Conservation (phyloP, 306 rosid genomes). For the Acacia melanoxylon region DNA sequence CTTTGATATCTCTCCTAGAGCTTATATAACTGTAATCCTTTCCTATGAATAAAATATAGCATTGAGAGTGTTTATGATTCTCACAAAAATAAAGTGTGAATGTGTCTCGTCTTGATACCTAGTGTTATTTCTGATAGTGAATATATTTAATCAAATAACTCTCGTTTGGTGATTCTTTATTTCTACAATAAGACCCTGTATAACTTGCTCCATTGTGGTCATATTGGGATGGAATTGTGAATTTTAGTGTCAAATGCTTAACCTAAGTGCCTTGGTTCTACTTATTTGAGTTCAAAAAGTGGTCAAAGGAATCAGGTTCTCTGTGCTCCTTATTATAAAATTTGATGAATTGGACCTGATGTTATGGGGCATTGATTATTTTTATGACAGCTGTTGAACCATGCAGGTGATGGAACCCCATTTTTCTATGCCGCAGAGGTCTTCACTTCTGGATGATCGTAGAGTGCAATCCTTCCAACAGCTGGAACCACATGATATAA, state of each 20-base stretch:
- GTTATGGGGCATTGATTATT: slow-evolving; percentile 1
- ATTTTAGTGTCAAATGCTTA: slow-evolving; percentile 2
- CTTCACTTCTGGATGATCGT: slow-evolving; percentile 37
- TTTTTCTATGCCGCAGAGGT: slow-evolving; percentile 36
- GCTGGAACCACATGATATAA: background rate
- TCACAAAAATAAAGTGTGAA: too few species aligned
- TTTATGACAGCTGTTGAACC: slow-evolving; percentile 31
- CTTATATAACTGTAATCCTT: too few species aligned
- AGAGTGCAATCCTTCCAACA: background rate
- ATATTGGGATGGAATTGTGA: background rate
- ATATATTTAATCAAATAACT: background rate
- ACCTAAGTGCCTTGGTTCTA: background rate
- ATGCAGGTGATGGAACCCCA: slow-evolving; percentile 49
- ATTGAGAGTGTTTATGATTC: too few species aligned
- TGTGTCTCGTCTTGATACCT: too few species aligned
- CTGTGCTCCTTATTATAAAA: background rate
- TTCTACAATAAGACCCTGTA: slow-evolving; percentile 7
- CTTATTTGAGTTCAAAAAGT: slow-evolving; percentile 1
- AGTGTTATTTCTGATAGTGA: background rate
- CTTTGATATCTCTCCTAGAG: too few species aligned
- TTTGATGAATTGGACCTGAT: slow-evolving; percentile 19
- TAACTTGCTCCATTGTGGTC: background rate
- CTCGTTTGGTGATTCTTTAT: background rate
- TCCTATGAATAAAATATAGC: too few species aligned
- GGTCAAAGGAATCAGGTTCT: background rate